Conservation (phyloP, 805 yeast species). For the Suhomyces sp. region DNA sequence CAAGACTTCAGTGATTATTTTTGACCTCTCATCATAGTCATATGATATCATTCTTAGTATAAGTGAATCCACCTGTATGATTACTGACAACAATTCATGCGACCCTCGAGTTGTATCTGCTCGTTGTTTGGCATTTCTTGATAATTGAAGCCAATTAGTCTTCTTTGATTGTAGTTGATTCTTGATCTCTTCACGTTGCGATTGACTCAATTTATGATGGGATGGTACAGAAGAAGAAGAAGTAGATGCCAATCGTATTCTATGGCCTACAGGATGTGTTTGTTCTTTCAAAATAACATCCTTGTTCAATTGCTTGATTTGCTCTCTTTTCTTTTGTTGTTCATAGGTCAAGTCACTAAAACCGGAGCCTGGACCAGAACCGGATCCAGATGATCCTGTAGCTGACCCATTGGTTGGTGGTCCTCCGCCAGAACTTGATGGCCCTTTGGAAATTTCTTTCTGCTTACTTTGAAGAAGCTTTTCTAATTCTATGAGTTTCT, state of each 20-base stretch:
- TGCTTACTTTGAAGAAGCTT: conserved; percentile 6
- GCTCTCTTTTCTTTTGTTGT: conserved; percentile 16
- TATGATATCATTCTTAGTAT: conserved; percentile 36
- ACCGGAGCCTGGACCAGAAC: background rate
- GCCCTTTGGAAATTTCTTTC: conserved; percentile 1
- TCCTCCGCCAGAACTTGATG: no score
- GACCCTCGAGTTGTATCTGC: conserved; percentile 30
- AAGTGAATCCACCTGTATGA: conserved; percentile 37
- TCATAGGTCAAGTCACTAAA: conserved; percentile 5
- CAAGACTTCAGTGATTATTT: conserved; percentile 18
- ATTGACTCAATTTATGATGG: conserved; percentile 2
- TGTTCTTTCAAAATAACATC: conserved; percentile 17
- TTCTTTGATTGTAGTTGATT: conserved; percentile 20
- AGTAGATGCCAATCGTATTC: conserved; percentile 2
- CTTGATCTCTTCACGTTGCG: conserved; percentile 15
- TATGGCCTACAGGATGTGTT: conserved; percentile 8
- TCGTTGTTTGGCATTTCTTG: conserved; percentile 38
- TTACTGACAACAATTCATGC: conserved; percentile 26
- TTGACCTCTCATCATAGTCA: conserved; percentile 37
- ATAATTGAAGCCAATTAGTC: conserved; percentile 35
- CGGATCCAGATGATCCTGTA: background rate
- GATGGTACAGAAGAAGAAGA: conserved; percentile 1
- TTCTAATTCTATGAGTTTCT: conserved; percentile 8
- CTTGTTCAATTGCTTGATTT: conserved; percentile 19
- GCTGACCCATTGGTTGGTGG: no score